Evolutionary conservation across 345 rosid species (phyloP), one percentile per base, ranked within the genome.

Genomic region (Eucalyptus sp.): DNA sequence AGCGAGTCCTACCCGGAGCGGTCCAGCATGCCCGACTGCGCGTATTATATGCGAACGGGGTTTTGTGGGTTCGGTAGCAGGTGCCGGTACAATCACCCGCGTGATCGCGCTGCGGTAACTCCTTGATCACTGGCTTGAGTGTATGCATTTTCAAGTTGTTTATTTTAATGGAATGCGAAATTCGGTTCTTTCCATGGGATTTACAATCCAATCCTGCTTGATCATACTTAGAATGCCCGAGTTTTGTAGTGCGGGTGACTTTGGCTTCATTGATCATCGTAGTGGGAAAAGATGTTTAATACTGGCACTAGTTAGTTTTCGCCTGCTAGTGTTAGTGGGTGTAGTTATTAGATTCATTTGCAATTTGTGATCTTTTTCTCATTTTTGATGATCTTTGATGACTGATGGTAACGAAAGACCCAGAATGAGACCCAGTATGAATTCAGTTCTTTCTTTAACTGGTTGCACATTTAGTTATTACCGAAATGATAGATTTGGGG

Each of bases 71-170:
- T 92, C 50, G 95, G 96, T 76, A 86, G 89, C 79, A 93, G 99
- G 92, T 98, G 99, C 92, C 98, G 98, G 89, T 97, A 93, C 95
- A 98, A 98, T 91, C 99, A 98, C 89, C 99, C 99, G 87, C 96
- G 93, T 37, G 95, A 98, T 93, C 98, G 99, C 68, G 95, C 96
- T 51, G 90, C 94, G 95, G 99, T 98, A 94, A 92, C 37, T 56
- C 41, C 86, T 89, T 49, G 15, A 13, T 64, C 68, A 56, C 54
- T 58, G 50, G 29, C 29, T 80, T 54, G 41, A 88, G 44, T 79
- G 13, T 52, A 50, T 88, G 86, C 50, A 24, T 81, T 60, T 51
- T 80, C 84, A 10, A 43, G 48, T 88, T 43, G 13, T 68, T 49
- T 31, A 18, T 62, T n/a, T 49, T 8, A n/a, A 29, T 86, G 9